A percentile compares a stretch with the other conserved stretches of the same genome.
Conservation (phyloP, 2,329 filamentous ascomycete genomes). For the Ceratocystis huliohia region DNA sequence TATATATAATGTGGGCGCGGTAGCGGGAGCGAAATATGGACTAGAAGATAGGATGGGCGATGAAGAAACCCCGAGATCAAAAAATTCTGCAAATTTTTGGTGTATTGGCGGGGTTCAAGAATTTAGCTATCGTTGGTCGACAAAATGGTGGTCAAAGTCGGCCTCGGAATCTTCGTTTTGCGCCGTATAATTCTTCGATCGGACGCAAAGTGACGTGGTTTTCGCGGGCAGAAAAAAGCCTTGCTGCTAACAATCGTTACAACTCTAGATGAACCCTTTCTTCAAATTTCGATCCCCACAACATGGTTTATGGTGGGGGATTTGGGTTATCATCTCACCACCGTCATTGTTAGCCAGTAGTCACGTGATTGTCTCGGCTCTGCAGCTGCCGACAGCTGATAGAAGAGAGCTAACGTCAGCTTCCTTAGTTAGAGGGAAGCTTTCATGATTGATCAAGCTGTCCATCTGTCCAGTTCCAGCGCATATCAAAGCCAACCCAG, state of each 20-base stretch:
- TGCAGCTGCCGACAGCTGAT: slow-evolving; percentile 11
- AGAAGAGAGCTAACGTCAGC: slow-evolving; percentile 14
- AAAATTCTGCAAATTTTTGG: slow-evolving; percentile 4
- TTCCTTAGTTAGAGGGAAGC: slow-evolving; percentile 12
- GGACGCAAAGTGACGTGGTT: slow-evolving; percentile 12
- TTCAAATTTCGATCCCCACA: slow-evolving; percentile 16
- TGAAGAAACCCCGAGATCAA: neutral
- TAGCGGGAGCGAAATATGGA: too few relatives aligned
- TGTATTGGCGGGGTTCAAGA: slow-evolving; percentile 5
- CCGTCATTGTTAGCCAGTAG: slow-evolving; percentile 13
- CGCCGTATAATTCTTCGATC: slow-evolving; percentile 3
- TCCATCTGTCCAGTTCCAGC: slow-evolving; percentile 21
- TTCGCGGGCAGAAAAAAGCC: slow-evolving; percentile 11
- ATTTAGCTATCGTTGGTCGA: slow-evolving; percentile 19
- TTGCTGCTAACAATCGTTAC: slow-evolving; percentile 8
- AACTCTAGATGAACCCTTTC: slow-evolving; percentile 1
- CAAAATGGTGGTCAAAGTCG: neutral
- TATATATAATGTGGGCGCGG: too few relatives aligned
- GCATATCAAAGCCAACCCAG: neutral
- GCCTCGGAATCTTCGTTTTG: slow-evolving; percentile 6
- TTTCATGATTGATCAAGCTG: slow-evolving; percentile 20
- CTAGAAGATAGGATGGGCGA: neutral
- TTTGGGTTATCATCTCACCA: slow-evolving; percentile 7
- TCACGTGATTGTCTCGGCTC: slow-evolving; percentile 3
- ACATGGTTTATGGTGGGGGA: slow-evolving; percentile 19